Base-by-base conservation (phyloP, 768 basidiomycete species). In the Naganishia vishniacii region DNA sequence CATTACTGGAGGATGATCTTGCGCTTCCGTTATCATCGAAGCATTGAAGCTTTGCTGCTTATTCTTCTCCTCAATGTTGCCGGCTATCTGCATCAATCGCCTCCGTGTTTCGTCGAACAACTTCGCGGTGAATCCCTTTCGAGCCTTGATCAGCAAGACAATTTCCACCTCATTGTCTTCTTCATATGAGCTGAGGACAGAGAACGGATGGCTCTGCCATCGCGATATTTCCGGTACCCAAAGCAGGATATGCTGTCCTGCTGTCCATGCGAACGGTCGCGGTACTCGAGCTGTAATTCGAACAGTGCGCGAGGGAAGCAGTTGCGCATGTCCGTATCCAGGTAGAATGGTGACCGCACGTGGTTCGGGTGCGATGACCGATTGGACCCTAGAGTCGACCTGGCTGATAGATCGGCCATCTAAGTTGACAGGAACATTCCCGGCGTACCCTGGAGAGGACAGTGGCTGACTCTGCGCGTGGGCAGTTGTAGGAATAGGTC, bases 161-260 rank as follows among this genome's bases (percentile, higher is more conserved):
- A 89, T 80, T 48, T 82, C 81, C 42, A 81, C 79, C 20, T 84
- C 84, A 44, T 79, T 79, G 49, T 81, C 79, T 58, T 79, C 77
- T 61, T 86, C 84, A 67, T 82, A 84, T 29, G 85, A 78, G 34
- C 84, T 83, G 25, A 83, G 84, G 65, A 83, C 83, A 0, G 88
- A 88, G 75, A 88, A 89, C 2, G 88, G 88, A 70, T 89, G 88
- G 3, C 83, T 81, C 26, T 83, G 81, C 70, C 85, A 79, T 34
- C 77, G 79, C 3, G 85, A 84, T 28, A 90, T 78, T 31, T 81
- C 81, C 0, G 88, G 88, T 20, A 88, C 80, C 58, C 80, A 83
- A 65, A 90, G 79, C 25, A 86, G 80, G 69, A 89, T 84, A 73
- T 88, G 86, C 74, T 89, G 88, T n/a, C 88, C 88, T 2, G 88